phyloP scores from a whole-genome alignment of 2,329 filamentous ascomycete genomes.

The Fusarium oxysporum region DNA sequence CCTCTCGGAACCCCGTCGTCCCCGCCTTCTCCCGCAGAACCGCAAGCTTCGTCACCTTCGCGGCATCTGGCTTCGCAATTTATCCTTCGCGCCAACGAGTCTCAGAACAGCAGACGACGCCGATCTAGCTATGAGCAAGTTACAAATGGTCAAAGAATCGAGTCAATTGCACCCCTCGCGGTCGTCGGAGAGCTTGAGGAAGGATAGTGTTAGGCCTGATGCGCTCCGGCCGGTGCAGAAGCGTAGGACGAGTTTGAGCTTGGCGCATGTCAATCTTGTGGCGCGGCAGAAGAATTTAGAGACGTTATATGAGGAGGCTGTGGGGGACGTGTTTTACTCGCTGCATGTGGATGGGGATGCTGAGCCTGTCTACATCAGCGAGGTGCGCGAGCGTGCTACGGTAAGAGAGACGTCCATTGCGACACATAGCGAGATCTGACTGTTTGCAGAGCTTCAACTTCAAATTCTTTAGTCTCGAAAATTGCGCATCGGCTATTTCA shows the following conservation, averaged over 20 bases:
- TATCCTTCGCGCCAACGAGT: conserved; percentile 72
- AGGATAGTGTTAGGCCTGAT: conserved; percentile 51
- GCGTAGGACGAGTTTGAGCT: conserved; percentile 62
- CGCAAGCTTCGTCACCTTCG: conserved; percentile 89
- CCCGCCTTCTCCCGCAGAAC: conserved; percentile 76
- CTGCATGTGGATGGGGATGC: conserved; percentile 74
- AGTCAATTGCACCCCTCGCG: conserved; percentile 65
- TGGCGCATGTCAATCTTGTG: conserved; percentile 59
- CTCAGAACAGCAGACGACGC: conserved; percentile 82
- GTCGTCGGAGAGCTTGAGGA: conserved; percentile 65
- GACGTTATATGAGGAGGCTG: conserved; percentile 74
- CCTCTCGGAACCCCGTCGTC: conserved; percentile 55
- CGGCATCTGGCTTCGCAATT: conserved; percentile 87
- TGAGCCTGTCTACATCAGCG: conserved; percentile 91
- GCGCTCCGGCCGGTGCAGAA: conserved; percentile 49
- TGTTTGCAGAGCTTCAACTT: conserved; percentile 81
- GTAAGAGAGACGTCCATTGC: conserved; percentile 49
- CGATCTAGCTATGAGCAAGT: conserved; percentile 77
- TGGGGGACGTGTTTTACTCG: conserved; percentile 92
- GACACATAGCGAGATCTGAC: not conserved
- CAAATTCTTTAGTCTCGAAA: conserved; percentile 80
- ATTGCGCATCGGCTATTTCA: conserved; percentile 71
- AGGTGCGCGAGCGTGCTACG: conserved; percentile 81
- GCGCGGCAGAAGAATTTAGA: conserved; percentile 81
- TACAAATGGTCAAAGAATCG: conserved; percentile 61